Base-by-base conservation (phyloP, 495 filamentous ascomycete species). In the Trichoderma orchidacearum region DNA sequence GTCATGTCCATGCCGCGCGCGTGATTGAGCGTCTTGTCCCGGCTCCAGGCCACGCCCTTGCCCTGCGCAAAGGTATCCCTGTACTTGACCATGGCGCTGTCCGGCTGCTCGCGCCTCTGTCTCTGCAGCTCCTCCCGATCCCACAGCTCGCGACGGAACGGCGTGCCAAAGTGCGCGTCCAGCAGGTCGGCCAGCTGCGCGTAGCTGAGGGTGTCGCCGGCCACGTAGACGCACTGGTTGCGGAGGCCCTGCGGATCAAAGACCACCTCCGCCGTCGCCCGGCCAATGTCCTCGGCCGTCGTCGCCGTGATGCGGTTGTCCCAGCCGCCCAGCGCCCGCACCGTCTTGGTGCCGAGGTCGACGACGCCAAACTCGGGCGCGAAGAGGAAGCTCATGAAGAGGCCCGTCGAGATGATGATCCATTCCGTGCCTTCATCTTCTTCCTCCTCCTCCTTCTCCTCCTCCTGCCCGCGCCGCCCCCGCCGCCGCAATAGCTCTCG, bases 311-410 rank as follows among this genome's bases (percentile, higher is more conserved):
- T 73, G 31, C 59, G 55, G 56, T 71, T 80, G 13, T 78, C 78
- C 80, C 76, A 82, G 23, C 71, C 62, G 5, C 82, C 78, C 12
- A 86, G 60, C 1, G 76, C 83, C 8, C 70, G 66, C 9, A 84
- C 70, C 13, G 61, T 67, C 3, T 55, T 56, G 32, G 58, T 52
- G 28, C 62, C 28, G 18, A 71, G 41, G 55, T 71, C 69, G 8
- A 85, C 80, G 21, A 84, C 73, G 0, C 80, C 82, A 65, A 82
- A 85, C 8, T 51, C 71, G 1, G 66, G 63, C 63, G 77, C 70
- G 61, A 86, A 83, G 28, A 85, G 62, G 62, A 85, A 86, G 55
- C 74, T 80, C 59, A 76, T 82, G 59, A 86, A 86, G 66, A 87
- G 72, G 13, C 84, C 82, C 28, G 78, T 80, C 18, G 74, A 79